Evolutionary conservation across 129 eudicot species (phyloP), one percentile per base, ranked within the genome.

Genomic region (Apium graveolens): DNA sequence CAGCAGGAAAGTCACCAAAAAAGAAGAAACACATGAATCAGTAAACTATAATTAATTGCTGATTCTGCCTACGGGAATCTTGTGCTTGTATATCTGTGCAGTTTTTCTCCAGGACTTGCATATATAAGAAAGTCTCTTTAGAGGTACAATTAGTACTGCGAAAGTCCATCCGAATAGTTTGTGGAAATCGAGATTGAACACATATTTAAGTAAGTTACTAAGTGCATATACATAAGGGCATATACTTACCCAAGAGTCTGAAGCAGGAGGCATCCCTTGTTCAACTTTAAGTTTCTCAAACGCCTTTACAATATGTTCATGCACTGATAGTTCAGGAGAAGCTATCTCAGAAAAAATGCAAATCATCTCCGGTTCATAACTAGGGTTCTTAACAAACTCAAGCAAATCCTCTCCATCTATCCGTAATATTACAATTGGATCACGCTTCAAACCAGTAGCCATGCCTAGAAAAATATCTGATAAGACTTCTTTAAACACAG

Each of bases 231-330:
- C 5, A 71, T 3, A 18, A 9, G 7, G 16, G 43, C 2, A 24
- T 27, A 37, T 12, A 38, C 77, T 13, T 82, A 95, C 99, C 99
- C 99, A 95, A 35, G 94, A 82, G 79, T 95, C 99, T 20, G 95
- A 87, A 76, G 95, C 90, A 4, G 99, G 99, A 78, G 99, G 99
- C 97, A 95, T 86, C 53, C 99, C 99, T 78, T 92, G 94, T 74
- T 92, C 97, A 72, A 95, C 99, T 0, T 88, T 84, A 73, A 91
- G 97, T 76, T 92, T 92, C 80, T 87, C 90, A 35, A 92, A 85
- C 29, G 94, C 99, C 89, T 88, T 88, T 81, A 85, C 51, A 53
- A 95, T 83, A 82, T 79, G 86, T 63, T 87, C 92, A n/a, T 72
- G 80, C 34, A 90, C 84, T 18, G 91, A 84, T 32, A 86, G 90